phyloP scores from a whole-genome alignment of 306 rosid species.

The Macrotyloma uniflorum region DNA sequence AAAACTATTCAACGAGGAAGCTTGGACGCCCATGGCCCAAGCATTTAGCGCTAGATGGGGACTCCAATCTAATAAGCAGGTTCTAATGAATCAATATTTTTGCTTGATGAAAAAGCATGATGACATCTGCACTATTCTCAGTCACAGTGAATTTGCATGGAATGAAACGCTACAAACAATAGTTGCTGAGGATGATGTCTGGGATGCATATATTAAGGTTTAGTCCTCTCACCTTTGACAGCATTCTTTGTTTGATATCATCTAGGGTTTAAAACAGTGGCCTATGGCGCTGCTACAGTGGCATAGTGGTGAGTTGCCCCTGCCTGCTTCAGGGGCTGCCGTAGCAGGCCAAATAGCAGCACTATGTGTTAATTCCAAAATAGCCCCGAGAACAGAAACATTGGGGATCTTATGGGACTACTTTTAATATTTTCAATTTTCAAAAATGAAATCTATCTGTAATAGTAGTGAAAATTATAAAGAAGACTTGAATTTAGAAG shows the following conservation, averaged over 20 bases:
- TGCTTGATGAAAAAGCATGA: slow-evolving; percentile 61
- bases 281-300: no score
- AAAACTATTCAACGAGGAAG: slow-evolving; percentile 59
- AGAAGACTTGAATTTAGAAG: no score
- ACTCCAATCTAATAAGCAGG: slow-evolving; percentile 51
- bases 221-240: slow-evolving; percentile 29
- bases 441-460: no score
- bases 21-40: slow-evolving; percentile 58
- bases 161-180: slow-evolving; percentile 64
- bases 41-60: slow-evolving; percentile 49
- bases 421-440: no score
- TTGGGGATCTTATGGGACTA: no score
- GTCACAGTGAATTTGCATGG: slow-evolving; percentile 59
- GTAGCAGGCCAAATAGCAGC: no score
- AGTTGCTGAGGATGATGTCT: slow-evolving; percentile 56
- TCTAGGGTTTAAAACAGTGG: not conserved
- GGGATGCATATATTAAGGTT: slow-evolving; percentile 75
- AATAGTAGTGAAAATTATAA: no score
- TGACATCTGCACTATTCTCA: slow-evolving; percentile 56
- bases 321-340: no score
- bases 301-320: no score
- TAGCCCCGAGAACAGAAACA: no score
- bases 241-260: not conserved
- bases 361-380: no score
- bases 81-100: slow-evolving; percentile 58